Evolutionary conservation across 495 filamentous ascomycete species (phyloP), one percentile per base, ranked within the genome.

Genomic region (Tuber calosporum): DNA sequence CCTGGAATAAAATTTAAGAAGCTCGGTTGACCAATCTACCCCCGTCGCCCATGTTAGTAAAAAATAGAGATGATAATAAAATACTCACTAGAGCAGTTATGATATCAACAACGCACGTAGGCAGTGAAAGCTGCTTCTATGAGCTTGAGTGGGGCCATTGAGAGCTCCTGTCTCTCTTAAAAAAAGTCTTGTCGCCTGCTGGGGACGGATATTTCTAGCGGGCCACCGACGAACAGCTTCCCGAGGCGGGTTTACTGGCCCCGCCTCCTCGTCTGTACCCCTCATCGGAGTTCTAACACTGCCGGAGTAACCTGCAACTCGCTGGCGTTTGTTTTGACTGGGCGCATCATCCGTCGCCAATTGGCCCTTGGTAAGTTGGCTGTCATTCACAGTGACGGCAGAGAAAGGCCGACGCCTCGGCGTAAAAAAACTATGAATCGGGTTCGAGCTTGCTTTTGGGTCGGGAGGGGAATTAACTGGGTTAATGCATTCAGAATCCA

Each of bases 351-450:
- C 53, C 19, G 13, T 34, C 26, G 26, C 26, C 26, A 62, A 34
- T 62, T 62, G 53, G 53, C 53, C 19, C 19, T 62, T 62, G 13
- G 53, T 62, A 62, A 62, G 53, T 2, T 9, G 48, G 26, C 72
- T 69, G 30, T n/a, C 39, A 70, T 76, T 80, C 36, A 71, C 34
- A 15, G 68, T 69, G 66, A 81, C 67, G 9, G 73, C 68, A 9
- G 67, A 71, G 2, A 80, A 73, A 43, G 77, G 58, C 19, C 74
- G 72, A 2, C 79, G 77, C 38, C 80, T 77, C 4, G 79, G 80
- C 19, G 79, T 81, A 42, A 81, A 81, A 71, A 81, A 81, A 42
- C 79, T 40, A 58, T 81, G 80, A n/a, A 79, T 71, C n/a, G 79
- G 37, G 45, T 69, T 81, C 13, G 43, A 72, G 20, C 73, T 45